phyloP scores from a whole-genome alignment of 2,329 filamentous ascomycete genomes.

The Penicillium vulpinum region DNA sequence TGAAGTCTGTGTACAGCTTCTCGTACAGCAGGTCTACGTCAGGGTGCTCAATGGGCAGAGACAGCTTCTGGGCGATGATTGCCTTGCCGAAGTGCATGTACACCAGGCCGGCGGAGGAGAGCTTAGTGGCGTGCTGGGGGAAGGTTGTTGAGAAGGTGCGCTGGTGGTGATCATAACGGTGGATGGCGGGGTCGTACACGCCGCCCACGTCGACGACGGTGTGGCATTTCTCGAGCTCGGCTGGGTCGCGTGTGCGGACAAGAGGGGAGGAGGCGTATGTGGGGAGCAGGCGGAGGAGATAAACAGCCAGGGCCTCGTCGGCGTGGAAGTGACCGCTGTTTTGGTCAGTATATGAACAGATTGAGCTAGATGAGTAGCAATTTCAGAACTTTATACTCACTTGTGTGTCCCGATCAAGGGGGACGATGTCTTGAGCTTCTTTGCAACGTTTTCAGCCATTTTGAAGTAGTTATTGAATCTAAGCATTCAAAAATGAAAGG shows the following conservation, averaged over 20 bases:
- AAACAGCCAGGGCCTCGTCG: constrained; percentile 94
- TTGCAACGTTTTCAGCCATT: constrained; percentile 71
- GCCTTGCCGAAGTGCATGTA: constrained; percentile 92
- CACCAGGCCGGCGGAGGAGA: constrained; percentile 89
- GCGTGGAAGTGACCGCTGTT: constrained; percentile 90
- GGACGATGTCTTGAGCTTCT: constrained; percentile 76
- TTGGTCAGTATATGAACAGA: constrained; percentile 7
- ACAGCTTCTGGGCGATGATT: constrained; percentile 71
- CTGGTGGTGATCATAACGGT: constrained; percentile 97
- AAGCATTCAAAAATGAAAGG: constrained; percentile 26
- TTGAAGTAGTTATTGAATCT: constrained; percentile 48
- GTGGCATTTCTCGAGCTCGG: constrained; percentile 76
- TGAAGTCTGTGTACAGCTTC: constrained; percentile 89
- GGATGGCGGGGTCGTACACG: constrained; percentile 73
- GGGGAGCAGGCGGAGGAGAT: constrained; percentile 88
- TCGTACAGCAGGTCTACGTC: constrained; percentile 75
- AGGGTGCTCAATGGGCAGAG: constrained; percentile 59
- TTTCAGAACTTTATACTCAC: constrained; percentile 33
- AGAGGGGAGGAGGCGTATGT: constrained; percentile 72
- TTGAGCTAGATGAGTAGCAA: not conserved
- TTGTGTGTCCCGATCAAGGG: constrained; percentile 89
- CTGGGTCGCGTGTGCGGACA: constrained; percentile 83
- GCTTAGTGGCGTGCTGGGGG: constrained; percentile 78
- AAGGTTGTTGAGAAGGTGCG: constrained; percentile 85
- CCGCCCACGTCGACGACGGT: constrained; percentile 98